Evolutionary conservation across 441 rosid species (phyloP), one percentile per base, ranked within the genome.

Genomic region (Syzygium syzygioides): DNA sequence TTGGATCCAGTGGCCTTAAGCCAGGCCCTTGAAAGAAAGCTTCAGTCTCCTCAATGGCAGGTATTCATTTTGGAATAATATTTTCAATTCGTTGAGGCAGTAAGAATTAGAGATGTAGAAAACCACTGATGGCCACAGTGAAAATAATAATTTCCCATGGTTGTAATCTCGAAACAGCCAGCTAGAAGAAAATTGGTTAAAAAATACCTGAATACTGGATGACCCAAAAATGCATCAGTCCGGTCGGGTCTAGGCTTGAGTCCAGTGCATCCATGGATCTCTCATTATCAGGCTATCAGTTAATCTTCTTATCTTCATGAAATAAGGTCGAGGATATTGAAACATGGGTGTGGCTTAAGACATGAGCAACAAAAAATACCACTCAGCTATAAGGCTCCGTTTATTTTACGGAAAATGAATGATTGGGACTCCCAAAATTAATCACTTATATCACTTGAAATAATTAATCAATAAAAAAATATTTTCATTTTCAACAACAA

Each of bases 41-140:
- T 98, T 89, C 96, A 92, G 90, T 96, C 98, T 90, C 97, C 97
- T 66, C 66, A 94, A 92, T 98, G 99, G 99, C 99, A 98, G 97
- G 99, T 91, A 93, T 91, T 76, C n/a, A 76, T 76, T 76, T 37
- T 76, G 83, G n/a, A 92, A 64, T 91, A 79, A 62, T 88, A 87
- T n/a, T 85, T 62, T 1, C 83, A 12, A 41, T 41, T 76, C 5
- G 2, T 76, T 76, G 50, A 76, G 83, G 52, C 52, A 37, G n/a
- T 23, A 76, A 41, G n/a, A 41, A 41, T 76, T 76, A 76, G 83
- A 76, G 83, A 41, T 41, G n/a, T 3, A 76, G 83, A 25, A 76
- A 76, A 76, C 28, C 52, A 37, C 52, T 76, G n/a, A 41, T 76
- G 83, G 52, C 83, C 83, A 41, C n/a, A 23, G n/a, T 37, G 41